phyloP scores from a whole-genome alignment of 208 protist species.

The Leishmania tropica region DNA sequence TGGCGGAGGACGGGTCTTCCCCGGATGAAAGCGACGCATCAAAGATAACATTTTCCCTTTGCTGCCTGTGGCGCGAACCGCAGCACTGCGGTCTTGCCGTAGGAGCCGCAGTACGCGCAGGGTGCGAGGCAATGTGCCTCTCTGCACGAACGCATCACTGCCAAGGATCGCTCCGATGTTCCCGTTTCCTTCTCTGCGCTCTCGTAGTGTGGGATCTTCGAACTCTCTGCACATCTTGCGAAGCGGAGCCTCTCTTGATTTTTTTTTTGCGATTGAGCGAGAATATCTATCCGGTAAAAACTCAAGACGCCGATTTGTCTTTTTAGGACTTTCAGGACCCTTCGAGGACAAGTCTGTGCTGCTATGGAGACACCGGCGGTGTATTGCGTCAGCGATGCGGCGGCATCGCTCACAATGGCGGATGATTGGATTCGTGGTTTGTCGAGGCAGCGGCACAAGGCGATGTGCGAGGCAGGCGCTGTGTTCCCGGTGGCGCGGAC shows the following conservation, averaged over 20 bases:
- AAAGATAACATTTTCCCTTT: neutral
- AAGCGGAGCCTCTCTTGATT: neutral
- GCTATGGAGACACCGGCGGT: slow-evolving; percentile 25
- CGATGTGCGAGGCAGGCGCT: neutral
- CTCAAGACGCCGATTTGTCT: too few relatives aligned
- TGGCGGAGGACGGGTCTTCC: neutral
- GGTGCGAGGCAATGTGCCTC: neutral
- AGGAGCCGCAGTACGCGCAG: neutral
- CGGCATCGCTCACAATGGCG: neutral
- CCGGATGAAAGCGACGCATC: neutral
- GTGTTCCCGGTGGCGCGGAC: neutral
- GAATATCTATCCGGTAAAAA: neutral
- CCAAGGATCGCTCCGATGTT: too few relatives aligned
- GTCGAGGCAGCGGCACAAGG: neutral
- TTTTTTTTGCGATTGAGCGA: slow-evolving; percentile 5
- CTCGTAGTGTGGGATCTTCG: too few relatives aligned
- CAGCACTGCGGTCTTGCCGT: neutral
- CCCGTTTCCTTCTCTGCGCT: too few relatives aligned
- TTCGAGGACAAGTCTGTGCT: too few relatives aligned
- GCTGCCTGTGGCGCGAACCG: neutral
- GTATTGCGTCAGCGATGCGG: neutral
- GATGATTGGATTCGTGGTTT: slow-evolving; percentile 16
- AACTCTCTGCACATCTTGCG: neutral
- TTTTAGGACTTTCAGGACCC: too few relatives aligned
- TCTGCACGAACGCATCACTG: too few relatives aligned